Evolutionary conservation across 768 basidiomycete species (phyloP).

Genomic region (Mycena polygramma): DNA sequence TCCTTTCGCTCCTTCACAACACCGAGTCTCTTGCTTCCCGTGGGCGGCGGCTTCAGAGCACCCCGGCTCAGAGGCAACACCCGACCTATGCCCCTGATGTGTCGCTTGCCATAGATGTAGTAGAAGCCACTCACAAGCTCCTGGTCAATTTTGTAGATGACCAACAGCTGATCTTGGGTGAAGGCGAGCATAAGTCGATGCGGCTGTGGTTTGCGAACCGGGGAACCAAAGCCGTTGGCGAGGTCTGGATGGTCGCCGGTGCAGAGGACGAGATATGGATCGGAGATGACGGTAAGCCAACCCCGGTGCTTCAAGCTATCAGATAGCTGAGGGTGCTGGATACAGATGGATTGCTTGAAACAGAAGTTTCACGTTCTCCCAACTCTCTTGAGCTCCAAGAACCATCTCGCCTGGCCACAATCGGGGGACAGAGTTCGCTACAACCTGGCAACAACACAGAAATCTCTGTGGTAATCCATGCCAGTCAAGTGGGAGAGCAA

Average conservation of each 20-base stretch:
- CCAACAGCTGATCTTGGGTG: slow-evolving; percentile 63
- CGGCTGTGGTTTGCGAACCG: slow-evolving; percentile 74
- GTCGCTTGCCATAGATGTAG: slow-evolving; percentile 70
- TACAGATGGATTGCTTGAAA: slow-evolving; percentile 28
- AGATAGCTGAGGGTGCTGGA: slow-evolving; percentile 17
- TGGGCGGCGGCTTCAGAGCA: slow-evolving; percentile 84
- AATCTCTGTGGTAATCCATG: slow-evolving; percentile 69
- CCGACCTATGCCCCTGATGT: slow-evolving; percentile 82
- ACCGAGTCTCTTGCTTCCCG: slow-evolving; percentile 75
- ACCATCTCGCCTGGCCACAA: slow-evolving; percentile 63
- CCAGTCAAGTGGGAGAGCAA: slow-evolving; percentile 59
- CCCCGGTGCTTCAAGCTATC: slow-evolving; percentile 1
- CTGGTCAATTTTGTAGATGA: slow-evolving; percentile 68
- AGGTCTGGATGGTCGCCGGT: slow-evolving; percentile 79
- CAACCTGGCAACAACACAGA: slow-evolving; percentile 63
- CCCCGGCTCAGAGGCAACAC: slow-evolving; percentile 74
- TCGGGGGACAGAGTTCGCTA: slow-evolving; percentile 47
- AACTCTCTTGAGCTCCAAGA: slow-evolving; percentile 66
- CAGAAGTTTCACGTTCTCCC: slow-evolving; percentile 58
- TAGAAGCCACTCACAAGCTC: slow-evolving; percentile 75
- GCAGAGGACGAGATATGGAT: slow-evolving; percentile 74
- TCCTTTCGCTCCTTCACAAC: slow-evolving; percentile 79
- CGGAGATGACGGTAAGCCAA: slow-evolving; percentile 33
- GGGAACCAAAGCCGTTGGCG: slow-evolving; percentile 70
- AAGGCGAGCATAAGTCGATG: slow-evolving; percentile 76